Evolutionary conservation across 2,329 filamentous ascomycete genomes (phyloP).

Genomic region (Neonectria hederae): DNA sequence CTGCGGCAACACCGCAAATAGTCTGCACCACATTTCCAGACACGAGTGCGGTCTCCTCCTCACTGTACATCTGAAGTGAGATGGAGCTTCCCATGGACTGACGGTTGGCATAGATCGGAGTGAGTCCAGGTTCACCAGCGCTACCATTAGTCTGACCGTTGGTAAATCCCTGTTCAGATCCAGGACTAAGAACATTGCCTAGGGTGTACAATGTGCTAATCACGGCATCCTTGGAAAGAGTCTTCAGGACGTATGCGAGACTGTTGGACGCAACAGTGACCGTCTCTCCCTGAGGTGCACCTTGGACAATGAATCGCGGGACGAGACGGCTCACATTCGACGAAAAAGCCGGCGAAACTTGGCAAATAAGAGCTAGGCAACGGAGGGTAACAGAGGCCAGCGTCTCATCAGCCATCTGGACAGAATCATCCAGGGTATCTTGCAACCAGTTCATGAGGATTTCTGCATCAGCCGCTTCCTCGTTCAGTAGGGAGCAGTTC

Average conservation of each 20-base stretch:
- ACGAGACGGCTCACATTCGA: slow-evolving; percentile 81
- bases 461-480: slow-evolving; percentile 82
- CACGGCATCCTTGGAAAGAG: slow-evolving; percentile 88
- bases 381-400: slow-evolving; percentile 83
- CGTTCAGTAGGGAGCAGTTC: slow-evolving; percentile 84
- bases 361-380: slow-evolving; percentile 83
- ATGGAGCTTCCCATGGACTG: slow-evolving; percentile 79
- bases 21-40: slow-evolving; percentile 94
- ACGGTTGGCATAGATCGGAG: slow-evolving; percentile 61
- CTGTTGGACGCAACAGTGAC: slow-evolving; percentile 84
- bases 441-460: slow-evolving; percentile 86
- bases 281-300: slow-evolving; percentile 73
- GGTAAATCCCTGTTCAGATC: slow-evolving; percentile 62
- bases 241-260: slow-evolving; percentile 81
- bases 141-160: slow-evolving; percentile 60
- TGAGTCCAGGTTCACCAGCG: slow-evolving; percentile 50
- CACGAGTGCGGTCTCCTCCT: slow-evolving; percentile 80
- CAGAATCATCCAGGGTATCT: slow-evolving; percentile 78
- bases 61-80: slow-evolving; percentile 77
- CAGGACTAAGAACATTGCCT: slow-evolving; percentile 91
- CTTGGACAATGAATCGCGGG: slow-evolving; percentile 88
- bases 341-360: slow-evolving; percentile 76
- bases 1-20: slow-evolving; percentile 87
- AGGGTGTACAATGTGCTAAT: slow-evolving; percentile 96
- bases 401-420: slow-evolving; percentile 82